Percentiles rank a stretch among this genome's conserved stretches.
phyloP scores from a whole-genome alignment of 306 rosid genomes.

The Casuarina glauca region DNA sequence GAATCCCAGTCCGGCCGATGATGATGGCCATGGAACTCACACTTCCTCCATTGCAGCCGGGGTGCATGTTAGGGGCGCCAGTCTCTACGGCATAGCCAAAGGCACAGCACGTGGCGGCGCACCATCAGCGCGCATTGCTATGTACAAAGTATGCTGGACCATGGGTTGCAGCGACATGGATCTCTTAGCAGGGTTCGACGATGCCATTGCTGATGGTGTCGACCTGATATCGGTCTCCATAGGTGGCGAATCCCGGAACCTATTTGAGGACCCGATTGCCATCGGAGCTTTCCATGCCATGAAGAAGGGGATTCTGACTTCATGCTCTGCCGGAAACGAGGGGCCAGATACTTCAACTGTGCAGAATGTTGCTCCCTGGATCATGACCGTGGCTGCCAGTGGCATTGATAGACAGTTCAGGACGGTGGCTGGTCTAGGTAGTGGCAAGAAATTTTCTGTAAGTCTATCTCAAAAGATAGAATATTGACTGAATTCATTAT shows the following conservation, averaged over 20 bases:
- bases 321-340: conserved; percentile 69
- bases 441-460: conserved; percentile 48
- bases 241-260: conserved; percentile 41
- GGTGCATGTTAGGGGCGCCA: conserved; percentile 46
- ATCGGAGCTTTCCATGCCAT: conserved; percentile 78
- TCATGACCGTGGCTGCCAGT: conserved; percentile 73
- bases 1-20: conserved; percentile 55
- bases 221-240: conserved; percentile 66
- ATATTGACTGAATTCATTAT: too few species aligned
- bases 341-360: conserved; percentile 53
- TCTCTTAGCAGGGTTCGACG: conserved; percentile 68
- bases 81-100: conserved; percentile 59
- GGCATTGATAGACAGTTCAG: conserved; percentile 51
- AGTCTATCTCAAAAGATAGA: conserved; percentile 15
- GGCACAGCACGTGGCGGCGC: conserved; percentile 89
- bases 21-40: conserved; percentile 80
- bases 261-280: conserved; percentile 60
- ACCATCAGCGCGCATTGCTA: conserved; percentile 63
- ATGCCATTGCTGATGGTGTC: conserved; percentile 88
- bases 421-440: conserved; percentile 46
- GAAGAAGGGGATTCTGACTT: conserved; percentile 58
- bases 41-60: conserved; percentile 70
- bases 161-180: conserved; percentile 64
- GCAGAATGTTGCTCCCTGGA: conserved; percentile 77
- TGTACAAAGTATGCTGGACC: conserved; percentile 84